phyloP scores from a whole-genome alignment of 768 basidiomycete genomes.

The Panellus pusillus region DNA sequence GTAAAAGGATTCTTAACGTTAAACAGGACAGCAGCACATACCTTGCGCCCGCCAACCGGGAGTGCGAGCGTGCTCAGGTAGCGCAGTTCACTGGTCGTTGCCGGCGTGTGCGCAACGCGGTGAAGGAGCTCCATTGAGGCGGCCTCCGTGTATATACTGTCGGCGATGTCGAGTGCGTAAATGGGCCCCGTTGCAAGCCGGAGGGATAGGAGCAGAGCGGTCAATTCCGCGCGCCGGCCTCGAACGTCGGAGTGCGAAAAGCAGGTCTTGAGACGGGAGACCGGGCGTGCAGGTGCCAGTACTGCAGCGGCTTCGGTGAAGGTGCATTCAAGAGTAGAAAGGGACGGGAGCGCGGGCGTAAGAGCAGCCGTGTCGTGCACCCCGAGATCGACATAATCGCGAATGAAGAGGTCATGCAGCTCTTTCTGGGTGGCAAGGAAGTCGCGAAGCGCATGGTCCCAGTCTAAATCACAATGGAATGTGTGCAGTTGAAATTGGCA shows the following conservation, averaged over 20 bases:
- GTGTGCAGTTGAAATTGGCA: conserved; percentile 55
- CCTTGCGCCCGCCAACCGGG: conserved; percentile 57
- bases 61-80: conserved; percentile 68
- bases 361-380: neutral
- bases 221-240: conserved; percentile 56
- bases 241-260: conserved; percentile 51
- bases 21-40: conserved; percentile 27
- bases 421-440: conserved; percentile 51
- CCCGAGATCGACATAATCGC: conserved; percentile 40
- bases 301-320: conserved; percentile 63
- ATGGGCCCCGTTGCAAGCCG: conserved; percentile 43
- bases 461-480: conserved; percentile 67
- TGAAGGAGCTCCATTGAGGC: conserved; percentile 57
- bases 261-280: conserved; percentile 67
- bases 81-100: conserved; percentile 40
- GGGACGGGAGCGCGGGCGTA: conserved; percentile 37
- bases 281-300: conserved; percentile 56
- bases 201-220: conserved; percentile 46
- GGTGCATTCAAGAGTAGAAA: conserved; percentile 63
- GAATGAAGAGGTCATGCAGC: conserved; percentile 50
- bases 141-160: conserved; percentile 53
- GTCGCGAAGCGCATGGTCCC: conserved; percentile 55
- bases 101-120: conserved; percentile 36
- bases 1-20: no score
- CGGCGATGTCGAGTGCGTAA: conserved; percentile 60